Percentiles rank a stretch among this genome's conserved stretches.
Conservation (phyloP, 2,329 filamentous ascomycete genomes). For the Aspergillus uvarum region DNA sequence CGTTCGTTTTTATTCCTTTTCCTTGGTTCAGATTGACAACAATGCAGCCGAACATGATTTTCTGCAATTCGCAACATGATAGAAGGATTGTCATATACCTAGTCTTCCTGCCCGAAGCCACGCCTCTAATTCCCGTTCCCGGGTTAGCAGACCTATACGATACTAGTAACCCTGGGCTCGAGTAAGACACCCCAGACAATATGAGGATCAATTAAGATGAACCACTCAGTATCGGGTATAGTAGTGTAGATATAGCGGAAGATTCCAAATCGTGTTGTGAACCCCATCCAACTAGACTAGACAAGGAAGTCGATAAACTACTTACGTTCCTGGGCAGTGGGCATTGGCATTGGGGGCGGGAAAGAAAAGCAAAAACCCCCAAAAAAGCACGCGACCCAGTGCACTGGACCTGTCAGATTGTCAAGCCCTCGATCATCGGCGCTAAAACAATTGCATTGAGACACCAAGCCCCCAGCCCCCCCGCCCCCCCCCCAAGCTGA, state of each 20-base stretch:
- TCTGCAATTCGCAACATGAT: neutral
- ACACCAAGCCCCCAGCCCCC: too few relatives aligned
- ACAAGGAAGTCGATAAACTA: neutral
- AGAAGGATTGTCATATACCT: too few relatives aligned
- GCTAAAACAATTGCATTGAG: neutral
- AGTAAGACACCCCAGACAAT: neutral
- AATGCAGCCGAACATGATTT: neutral
- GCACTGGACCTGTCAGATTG: neutral
- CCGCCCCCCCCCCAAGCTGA: too few relatives aligned
- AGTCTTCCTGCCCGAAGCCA: neutral
- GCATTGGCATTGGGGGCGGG: too few relatives aligned
- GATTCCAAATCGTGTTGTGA: too few relatives aligned
- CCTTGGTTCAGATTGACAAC: neutral
- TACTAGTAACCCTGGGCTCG: too few relatives aligned
- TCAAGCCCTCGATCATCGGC: neutral
- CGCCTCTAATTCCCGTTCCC: neutral
- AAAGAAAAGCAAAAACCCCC: too few relatives aligned
- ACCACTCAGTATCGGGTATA: neutral
- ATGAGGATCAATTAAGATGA: neutral
- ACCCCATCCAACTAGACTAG: too few relatives aligned
- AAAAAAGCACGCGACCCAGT: neutral
- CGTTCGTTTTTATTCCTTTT: constrained; percentile 5
- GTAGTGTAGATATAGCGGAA: too few relatives aligned
- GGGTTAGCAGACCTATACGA: neutral
- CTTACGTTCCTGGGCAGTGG: too few relatives aligned